These are phyloP conservation scores for Podaxis pistillaris DNA, from an alignment of 768 basidiomycete genomes.

Conservation along the genomic window DNA sequence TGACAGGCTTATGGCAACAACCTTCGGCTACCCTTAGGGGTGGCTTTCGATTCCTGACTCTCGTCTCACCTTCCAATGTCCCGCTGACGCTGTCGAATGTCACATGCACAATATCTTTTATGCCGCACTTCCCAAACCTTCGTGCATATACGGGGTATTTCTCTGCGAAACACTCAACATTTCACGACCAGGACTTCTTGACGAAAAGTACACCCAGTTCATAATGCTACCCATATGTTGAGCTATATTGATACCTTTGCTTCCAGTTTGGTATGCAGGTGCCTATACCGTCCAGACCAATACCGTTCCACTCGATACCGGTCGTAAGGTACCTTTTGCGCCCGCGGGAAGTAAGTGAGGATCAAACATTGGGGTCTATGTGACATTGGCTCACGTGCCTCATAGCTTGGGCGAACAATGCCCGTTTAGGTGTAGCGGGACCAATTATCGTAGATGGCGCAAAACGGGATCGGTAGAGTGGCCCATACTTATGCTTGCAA, in stretches of 20 bases:
- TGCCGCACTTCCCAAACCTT: conserved; percentile 50
- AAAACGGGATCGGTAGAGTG: conserved; percentile 51
- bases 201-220: conserved; percentile 37
- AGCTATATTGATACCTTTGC: background rate
- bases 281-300: conserved; percentile 64
- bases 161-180: conserved; percentile 41
- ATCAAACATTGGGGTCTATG: background rate
- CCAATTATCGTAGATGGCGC: conserved; percentile 63
- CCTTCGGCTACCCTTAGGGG: conserved; percentile 44
- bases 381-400: background rate
- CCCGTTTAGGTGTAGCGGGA: conserved; percentile 51
- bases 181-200: conserved; percentile 45
- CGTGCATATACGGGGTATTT: conserved; percentile 54
- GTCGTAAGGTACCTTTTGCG: conserved; percentile 46
- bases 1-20: conserved; percentile 45
- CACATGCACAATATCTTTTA: conserved; percentile 49
- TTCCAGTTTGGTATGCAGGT: conserved; percentile 55
- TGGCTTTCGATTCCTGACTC: conserved; percentile 53
- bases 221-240: too few relatives aligned
- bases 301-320: conserved; percentile 49
- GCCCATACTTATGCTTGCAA: background rate
- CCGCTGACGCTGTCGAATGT: conserved; percentile 46
- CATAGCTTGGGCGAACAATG: conserved; percentile 54
- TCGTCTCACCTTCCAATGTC: conserved; percentile 34
- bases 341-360: conserved; percentile 37